phyloP scores from a whole-genome alignment of 2,329 filamentous ascomycete genomes.

The Botryotinia convoluta region DNA sequence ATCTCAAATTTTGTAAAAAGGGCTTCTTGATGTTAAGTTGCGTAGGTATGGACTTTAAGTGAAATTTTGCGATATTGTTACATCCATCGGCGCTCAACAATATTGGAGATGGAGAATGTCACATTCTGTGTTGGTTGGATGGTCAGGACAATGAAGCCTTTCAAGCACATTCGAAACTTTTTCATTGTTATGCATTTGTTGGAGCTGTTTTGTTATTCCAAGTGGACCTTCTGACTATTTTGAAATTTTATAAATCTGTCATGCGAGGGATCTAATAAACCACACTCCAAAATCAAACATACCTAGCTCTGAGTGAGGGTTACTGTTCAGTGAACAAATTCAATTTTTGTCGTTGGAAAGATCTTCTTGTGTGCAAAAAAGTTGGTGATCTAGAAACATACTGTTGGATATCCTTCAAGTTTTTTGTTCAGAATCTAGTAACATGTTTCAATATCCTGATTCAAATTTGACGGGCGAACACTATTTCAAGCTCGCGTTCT shows the following conservation, averaged over 20 bases:
- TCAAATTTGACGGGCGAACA: background rate
- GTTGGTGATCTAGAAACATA: too few relatives aligned
- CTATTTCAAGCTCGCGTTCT: background rate
- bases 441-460: background rate
- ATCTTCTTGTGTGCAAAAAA: background rate
- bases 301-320: rapidly evolving
- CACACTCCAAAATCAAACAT: background rate
- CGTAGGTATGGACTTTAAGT: background rate
- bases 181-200: background rate
- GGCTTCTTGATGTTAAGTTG: background rate
- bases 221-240: background rate
- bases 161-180: background rate
- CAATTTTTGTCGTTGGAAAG: background rate
- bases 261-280: background rate
- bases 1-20: background rate
- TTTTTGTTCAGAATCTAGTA: too few relatives aligned
- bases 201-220: background rate
- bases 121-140: background rate
- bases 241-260: background rate
- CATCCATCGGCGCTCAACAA: background rate
- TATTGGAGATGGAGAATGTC: background rate
- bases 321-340: background rate
- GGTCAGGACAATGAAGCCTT: background rate
- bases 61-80: background rate
- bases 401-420: too few relatives aligned